Percentiles rank a stretch among this genome's conserved stretches.
Conservation (phyloP, 2,329 filamentous ascomycete species). For the Fusarium devonianum region DNA sequence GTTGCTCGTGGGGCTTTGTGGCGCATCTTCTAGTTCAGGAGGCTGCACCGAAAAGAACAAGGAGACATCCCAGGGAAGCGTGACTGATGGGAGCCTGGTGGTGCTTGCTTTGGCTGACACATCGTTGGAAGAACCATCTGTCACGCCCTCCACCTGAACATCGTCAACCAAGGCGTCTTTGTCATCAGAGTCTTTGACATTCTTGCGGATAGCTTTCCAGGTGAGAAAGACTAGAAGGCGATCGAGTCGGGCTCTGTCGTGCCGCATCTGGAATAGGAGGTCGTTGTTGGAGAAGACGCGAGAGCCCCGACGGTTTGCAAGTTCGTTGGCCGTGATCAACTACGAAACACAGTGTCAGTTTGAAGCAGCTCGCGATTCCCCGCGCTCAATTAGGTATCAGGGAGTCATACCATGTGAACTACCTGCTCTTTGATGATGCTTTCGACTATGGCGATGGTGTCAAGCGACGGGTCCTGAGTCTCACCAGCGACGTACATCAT, state of each 20-base stretch:
- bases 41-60: conserved; percentile 89
- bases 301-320: conserved; percentile 88
- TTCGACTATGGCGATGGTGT: conserved; percentile 93
- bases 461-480: conserved; percentile 59
- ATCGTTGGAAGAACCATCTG: conserved; percentile 65
- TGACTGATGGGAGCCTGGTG: conserved; percentile 87
- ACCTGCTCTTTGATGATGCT: conserved; percentile 96
- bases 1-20: conserved; percentile 80
- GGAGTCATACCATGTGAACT: conserved; percentile 77
- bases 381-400: not conserved
- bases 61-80: conserved; percentile 90
- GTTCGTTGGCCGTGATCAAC: conserved; percentile 84
- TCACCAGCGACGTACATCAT: conserved; percentile 35
- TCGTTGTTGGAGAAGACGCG: conserved; percentile 90
- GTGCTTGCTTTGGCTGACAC: conserved; percentile 70
- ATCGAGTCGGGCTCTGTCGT: conserved; percentile 93
- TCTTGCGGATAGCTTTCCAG: conserved; percentile 97
- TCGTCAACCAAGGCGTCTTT: conserved; percentile 76
- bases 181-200: conserved; percentile 93
- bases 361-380: not conserved
- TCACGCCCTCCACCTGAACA: conserved; percentile 70
- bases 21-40: conserved; percentile 70
- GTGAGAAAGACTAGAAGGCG: conserved; percentile 91
- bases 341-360: conserved; percentile 42
- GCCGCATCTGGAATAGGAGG: conserved; percentile 92